Base-by-base conservation (phyloP, 176 grass and related monocot genomes). In the Oryza longistaminata region DNA sequence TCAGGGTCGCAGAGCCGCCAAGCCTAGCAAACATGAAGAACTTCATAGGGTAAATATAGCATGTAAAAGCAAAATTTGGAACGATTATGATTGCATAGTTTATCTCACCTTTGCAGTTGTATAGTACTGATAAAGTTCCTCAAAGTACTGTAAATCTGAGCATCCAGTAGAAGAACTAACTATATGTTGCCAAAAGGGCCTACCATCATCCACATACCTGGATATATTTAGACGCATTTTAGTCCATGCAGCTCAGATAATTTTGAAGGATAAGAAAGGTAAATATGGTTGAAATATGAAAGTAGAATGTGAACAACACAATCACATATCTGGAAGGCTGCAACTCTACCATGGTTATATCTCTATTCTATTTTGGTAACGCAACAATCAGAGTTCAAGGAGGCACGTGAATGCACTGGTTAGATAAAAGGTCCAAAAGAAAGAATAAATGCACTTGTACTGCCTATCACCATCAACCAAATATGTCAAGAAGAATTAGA, bases 191-290 rank as follows among this genome's bases (percentile, higher is more conserved):
- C 91, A 98, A 86, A 99, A 94, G 34, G 93, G 93, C 82, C 91
- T 96, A 65, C 93, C 96, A 71, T 99, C 96, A 91, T 93, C 82
- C 40, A 99, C 96, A 81, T 99, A 99, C 90, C 96, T 99, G 86
- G 35, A 86, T 35, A 74, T 4, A 84, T 40, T 40, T 9, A 50
- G 29, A 80, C 34, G 25, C 64, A 40, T 84, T 55, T 84, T 55
- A 80, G 11, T 67, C 53, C 64, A 86, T 64, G 64, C 4, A 45
- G n/a, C 9, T 78, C 60, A 52, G 31, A 72, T 73, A 7, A 77
- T 71, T 53, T 16, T 2, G 40, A 88, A 26, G 16, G 22, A 26
- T 11, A 34, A 44, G 26, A 65, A 74, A 79, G 49, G 21, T 43
- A 72, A 83, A 64, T 64, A 35, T 16, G 7, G 49, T 13, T 64